Evolutionary conservation across 768 basidiomycete genomes (phyloP), one percentile per base, ranked within the genome.

Genomic region (Guyanaporus albipodus): DNA sequence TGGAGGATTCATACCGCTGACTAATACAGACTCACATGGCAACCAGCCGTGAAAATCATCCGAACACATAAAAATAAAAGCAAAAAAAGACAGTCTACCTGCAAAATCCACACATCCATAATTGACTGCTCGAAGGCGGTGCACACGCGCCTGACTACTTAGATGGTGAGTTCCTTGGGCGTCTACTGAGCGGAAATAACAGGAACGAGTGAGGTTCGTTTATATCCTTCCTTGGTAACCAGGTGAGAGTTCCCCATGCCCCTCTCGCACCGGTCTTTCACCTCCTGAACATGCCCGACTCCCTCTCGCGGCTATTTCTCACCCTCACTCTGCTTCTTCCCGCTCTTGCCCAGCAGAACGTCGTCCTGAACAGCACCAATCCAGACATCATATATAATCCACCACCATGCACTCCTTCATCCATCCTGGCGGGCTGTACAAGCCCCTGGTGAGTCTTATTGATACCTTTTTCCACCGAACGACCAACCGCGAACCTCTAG

Each of bases 351-450:
- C 54, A 55, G 21, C 55, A 63, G 12, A 45, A 24, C 15, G 66
- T 67, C 6, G 38, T 55, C 10, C 45, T 66, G 24, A 22, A 46
- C 2, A 61, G 57, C 19, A 63, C 52, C 5, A 12, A 52, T 23
- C 43, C 61, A 15, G 54, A 66, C 11, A 59, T 66, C 34, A 54
- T 63, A 17, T 66, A 66, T 17, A 63, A 50, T 32, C 64, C 64
- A 1, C 54, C 63, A 1, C 40, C 59, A 1, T 66, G 64, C 18
- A 42, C 33, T 29, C 6, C 52, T 15, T 48, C 60, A 0, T 38
- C 55, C 28, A 26, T 27, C 31, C 1, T 6, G 3, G 40, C 54
- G 7, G 53, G 44, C 21, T 66, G 64, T 38, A 38, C 48, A 2
- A 66, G 64, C 38, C 56, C 64, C 21, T 66, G 64, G 64, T 47